Evolutionary conservation across 129 eudicot species (phyloP).

Genomic region (Sambucus nigra): DNA sequence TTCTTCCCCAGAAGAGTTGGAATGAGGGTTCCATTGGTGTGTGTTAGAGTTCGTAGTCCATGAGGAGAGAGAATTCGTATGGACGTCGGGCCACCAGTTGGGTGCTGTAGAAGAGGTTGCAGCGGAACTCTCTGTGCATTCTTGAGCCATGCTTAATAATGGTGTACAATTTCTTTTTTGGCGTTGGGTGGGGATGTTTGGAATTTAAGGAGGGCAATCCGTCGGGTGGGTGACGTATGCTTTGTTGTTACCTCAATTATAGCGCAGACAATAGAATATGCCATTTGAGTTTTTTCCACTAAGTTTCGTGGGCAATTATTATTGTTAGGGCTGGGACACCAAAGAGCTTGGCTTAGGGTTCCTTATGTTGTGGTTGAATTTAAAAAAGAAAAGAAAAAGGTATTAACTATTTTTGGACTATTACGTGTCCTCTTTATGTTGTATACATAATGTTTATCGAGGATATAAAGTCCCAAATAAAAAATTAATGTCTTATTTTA

Average conservation of each 20-base stretch:
- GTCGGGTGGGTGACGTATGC: slow-evolving; percentile 21
- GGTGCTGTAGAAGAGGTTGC: slow-evolving; percentile 30
- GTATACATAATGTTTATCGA: too few species aligned
- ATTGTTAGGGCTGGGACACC: slow-evolving; percentile 35
- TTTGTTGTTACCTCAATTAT: slow-evolving; percentile 18
- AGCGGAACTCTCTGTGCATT: slow-evolving; percentile 33
- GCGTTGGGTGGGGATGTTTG: slow-evolving; percentile 7
- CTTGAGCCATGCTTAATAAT: slow-evolving; percentile 37
- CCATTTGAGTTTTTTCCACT: slow-evolving; percentile 25
- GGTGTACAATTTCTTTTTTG: slow-evolving; percentile 8
- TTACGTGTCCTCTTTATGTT: too few species aligned
- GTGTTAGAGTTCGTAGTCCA: slow-evolving; percentile 30
- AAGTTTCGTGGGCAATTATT: slow-evolving; percentile 28
- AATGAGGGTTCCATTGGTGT: slow-evolving; percentile 18
- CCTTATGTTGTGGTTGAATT: background rate
- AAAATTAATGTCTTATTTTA: too few species aligned
- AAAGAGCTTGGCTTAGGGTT: background rate
- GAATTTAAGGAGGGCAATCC: slow-evolving; percentile 25
- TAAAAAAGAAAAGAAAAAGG: background rate
- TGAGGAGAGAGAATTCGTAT: slow-evolving; percentile 28
- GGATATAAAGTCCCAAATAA: too few species aligned
- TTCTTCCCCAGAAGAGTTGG: slow-evolving; percentile 47
- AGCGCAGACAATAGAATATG: slow-evolving; percentile 49
- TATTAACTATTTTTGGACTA: too few species aligned
- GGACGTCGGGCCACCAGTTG: slow-evolving; percentile 55